phyloP scores from a whole-genome alignment of 805 yeast species.

The Suhomyces vadensis region DNA sequence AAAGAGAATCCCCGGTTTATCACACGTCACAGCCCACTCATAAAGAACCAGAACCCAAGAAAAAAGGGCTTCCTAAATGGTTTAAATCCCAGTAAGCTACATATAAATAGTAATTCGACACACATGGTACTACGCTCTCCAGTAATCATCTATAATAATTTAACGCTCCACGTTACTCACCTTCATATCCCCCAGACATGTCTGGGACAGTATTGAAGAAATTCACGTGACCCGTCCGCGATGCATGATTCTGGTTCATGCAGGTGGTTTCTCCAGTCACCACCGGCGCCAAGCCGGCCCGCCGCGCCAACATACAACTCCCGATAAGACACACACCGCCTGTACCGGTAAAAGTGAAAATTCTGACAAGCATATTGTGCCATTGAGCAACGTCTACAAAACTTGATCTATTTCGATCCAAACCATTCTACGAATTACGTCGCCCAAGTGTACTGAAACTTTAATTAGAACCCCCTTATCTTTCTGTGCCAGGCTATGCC shows the following conservation, averaged over 20 bases:
- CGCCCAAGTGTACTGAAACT: neutral
- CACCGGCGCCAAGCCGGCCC: conserved; percentile 1
- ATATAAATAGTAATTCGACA: neutral
- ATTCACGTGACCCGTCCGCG: conserved; percentile 2
- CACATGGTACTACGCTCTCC: no score
- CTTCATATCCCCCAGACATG: no score
- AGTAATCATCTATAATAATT: no score
- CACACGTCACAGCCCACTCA: neutral
- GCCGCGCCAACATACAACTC: neutral
- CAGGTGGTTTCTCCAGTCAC: neutral
- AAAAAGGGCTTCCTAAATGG: conserved; percentile 14
- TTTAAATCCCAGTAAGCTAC: conserved; percentile 7
- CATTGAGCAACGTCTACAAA: neutral
- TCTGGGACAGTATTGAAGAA: neutral
- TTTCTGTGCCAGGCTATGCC: neutral
- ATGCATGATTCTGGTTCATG: neutral
- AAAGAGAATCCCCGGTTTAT: conserved; percentile 8
- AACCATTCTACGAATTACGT: neutral
- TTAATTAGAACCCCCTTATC: neutral
- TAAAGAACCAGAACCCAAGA: neutral
- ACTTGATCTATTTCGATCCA: neutral
- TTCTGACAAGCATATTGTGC: neutral
- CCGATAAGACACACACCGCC: neutral
- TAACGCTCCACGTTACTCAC: no score
- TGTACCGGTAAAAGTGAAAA: neutral